Evolutionary conservation across 495 filamentous ascomycete genomes (phyloP).

Genomic region (Tuber aestivum): DNA sequence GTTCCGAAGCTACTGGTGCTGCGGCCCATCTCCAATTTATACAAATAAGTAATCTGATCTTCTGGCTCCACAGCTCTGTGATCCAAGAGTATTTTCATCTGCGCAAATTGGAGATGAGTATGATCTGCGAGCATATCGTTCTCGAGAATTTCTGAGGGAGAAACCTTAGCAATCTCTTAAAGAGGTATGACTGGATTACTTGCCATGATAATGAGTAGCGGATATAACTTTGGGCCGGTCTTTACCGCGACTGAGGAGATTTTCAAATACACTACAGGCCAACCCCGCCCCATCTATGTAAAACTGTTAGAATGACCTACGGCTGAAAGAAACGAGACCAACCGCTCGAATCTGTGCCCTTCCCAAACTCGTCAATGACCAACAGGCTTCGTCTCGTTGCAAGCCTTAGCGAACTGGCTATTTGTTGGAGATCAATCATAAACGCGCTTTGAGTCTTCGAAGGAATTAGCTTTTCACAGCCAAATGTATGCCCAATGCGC

Average conservation of each 20-base stretch:
- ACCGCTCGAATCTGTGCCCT: conserved; percentile 70
- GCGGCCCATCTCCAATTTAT: conserved; percentile 62
- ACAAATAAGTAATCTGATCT: conserved; percentile 83
- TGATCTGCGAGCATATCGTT: conserved; percentile 56
- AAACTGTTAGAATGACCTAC: not conserved
- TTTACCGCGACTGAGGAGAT: conserved; percentile 58
- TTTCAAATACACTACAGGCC: conserved; percentile 71
- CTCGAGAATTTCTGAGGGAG: conserved; percentile 67
- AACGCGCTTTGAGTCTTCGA: conserved; percentile 77
- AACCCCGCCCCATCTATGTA: conserved; percentile 66
- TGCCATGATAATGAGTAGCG: conserved; percentile 79
- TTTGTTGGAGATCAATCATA: conserved; percentile 86
- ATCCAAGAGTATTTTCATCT: conserved; percentile 83
- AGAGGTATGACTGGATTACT: not conserved
- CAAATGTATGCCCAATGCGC: not conserved
- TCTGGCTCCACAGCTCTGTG: conserved; percentile 53
- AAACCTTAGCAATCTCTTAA: not conserved
- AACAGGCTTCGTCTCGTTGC: conserved; percentile 72
- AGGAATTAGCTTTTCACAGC: not conserved
- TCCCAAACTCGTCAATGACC: conserved; percentile 92
- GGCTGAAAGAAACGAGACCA: conserved; percentile 39
- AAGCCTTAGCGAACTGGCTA: conserved; percentile 70
- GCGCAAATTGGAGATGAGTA: conserved; percentile 62
- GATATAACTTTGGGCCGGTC: conserved; percentile 76
- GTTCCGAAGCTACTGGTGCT: conserved; percentile 81